Evolutionary conservation across 345 rosid species (phyloP), one percentile per base, ranked within the genome.

Genomic region (Arabidopsis suecica): DNA sequence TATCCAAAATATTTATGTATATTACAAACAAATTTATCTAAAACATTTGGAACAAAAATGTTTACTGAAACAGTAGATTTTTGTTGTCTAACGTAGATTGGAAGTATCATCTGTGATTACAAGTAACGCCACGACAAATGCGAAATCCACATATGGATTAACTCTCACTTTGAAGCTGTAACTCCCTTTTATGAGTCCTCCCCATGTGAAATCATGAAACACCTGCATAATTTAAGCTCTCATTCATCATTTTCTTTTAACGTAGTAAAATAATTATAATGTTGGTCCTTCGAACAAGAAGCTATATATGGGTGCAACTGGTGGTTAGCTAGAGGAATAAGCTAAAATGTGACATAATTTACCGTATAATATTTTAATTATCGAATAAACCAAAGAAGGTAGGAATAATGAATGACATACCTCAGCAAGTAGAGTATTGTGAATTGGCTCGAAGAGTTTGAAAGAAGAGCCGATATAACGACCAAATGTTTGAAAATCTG

Each of bases 391-490:
- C 28, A 48, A 71, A 60, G 10, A 36, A 60, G n/a, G 18, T 38
- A 20, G 6, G 11, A 3, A 6, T 38, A 22, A 38, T 12, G 5
- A 3, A 38, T 16, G 63, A 6, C 6, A 25, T 86, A 87, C 96
- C 93, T 86, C 87, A 8, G 93, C 89, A 72, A 90, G 82, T 68
- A 83, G 68, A 66, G 85, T 73, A 3, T 74, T 84, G 42, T 82
- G 75, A 44, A 62, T 54, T 44, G 76, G 87, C 34, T 66, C 73
- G 57, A 45, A 80, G 30, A 88, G 89, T 75, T 89, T 88, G 80
- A 86, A 88, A 44, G 91, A 90, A n/a, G 85, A 59, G 36, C 87
- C 81, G 1, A 87, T 41, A 40, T 80, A 81, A 32, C 81, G 59
- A 36, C 89, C 89, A 32, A 36, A 71, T 7, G 84, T 80, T 42